These are phyloP conservation scores for Fonsecaea pedrosoi DNA, from an alignment of 2,329 filamentous ascomycete genomes.

Conservation along the genomic window DNA sequence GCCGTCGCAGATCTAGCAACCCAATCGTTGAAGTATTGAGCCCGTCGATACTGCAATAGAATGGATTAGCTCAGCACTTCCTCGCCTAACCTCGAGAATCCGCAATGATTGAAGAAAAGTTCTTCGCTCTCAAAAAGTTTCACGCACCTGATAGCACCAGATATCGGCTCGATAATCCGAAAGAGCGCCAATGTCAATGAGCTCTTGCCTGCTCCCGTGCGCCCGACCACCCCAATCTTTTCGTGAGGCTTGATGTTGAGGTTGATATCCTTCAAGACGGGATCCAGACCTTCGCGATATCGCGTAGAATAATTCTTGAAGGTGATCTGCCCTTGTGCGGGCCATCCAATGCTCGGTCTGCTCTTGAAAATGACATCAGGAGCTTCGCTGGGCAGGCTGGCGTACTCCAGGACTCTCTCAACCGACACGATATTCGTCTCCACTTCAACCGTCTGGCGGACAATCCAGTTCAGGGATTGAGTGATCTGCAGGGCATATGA, in stretches of 20 bases:
- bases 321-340: conserved; percentile 81
- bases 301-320: conserved; percentile 95
- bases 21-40: conserved; percentile 91
- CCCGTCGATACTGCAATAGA: conserved; percentile 72
- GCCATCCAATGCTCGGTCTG: conserved; percentile 88
- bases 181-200: conserved; percentile 92
- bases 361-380: conserved; percentile 90
- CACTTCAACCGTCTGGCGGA: conserved; percentile 97
- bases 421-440: conserved; percentile 99
- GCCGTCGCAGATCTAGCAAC: conserved; percentile 82
- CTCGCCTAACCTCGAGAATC: not conserved
- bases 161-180: conserved; percentile 87
- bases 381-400: conserved; percentile 86
- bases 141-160: conserved; percentile 71
- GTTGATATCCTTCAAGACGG: conserved; percentile 91
- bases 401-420: conserved; percentile 96
- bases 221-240: conserved; percentile 96
- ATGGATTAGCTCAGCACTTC: conserved; percentile 15
- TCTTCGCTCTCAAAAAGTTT: not conserved
- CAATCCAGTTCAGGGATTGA: conserved; percentile 97
- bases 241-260: conserved; percentile 93
- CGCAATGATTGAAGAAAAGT: no score
- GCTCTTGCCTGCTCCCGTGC: conserved; percentile 95
- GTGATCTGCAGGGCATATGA: conserved; percentile 98
- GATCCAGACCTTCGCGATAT: conserved; percentile 86